Percentiles rank a stretch among this genome's conserved stretches.
Conservation (phyloP, 306 rosid genomes). For the Ormosia semicastrata region DNA sequence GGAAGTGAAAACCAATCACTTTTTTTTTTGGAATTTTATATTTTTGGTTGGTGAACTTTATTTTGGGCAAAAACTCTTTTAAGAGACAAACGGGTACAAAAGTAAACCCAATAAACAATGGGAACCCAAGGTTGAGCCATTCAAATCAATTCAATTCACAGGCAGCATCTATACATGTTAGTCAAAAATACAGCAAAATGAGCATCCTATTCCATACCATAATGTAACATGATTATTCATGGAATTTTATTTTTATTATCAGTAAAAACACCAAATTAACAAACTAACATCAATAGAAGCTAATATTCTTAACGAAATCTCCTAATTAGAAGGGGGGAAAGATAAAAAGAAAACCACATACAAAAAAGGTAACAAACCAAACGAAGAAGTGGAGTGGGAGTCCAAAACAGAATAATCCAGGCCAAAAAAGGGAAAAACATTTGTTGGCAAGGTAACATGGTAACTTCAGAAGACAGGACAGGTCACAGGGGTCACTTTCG, state of each 20-base stretch:
- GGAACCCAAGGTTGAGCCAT: constrained; percentile 24
- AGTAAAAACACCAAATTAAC: neutral
- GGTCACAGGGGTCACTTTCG: neutral
- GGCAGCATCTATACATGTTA: constrained; percentile 20
- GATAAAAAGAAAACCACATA: neutral
- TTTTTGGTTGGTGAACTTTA: constrained; percentile 22
- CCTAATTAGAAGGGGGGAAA: too few relatives aligned
- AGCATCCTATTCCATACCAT: neutral
- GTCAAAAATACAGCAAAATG: constrained; percentile 22
- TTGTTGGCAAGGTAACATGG: too few relatives aligned
- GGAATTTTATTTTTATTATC: neutral
- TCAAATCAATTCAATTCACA: constrained; percentile 4
- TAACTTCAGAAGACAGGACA: too few relatives aligned
- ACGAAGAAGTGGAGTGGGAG: neutral
- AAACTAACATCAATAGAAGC: neutral
- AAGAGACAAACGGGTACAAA: neutral
- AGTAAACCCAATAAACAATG: neutral
- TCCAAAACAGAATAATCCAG: neutral
- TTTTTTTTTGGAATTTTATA: neutral
- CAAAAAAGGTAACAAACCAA: neutral
- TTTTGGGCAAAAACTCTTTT: constrained; percentile 1
- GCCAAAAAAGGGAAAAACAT: too few relatives aligned
- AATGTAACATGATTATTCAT: neutral
- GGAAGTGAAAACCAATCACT: neutral
- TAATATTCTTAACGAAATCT: too few relatives aligned